Percentiles rank a stretch among this genome's conserved stretches.
These are phyloP conservation scores for Nakazawaea ishiwadae DNA, from an alignment of 805 yeast genomes.

Conservation along the genomic window DNA sequence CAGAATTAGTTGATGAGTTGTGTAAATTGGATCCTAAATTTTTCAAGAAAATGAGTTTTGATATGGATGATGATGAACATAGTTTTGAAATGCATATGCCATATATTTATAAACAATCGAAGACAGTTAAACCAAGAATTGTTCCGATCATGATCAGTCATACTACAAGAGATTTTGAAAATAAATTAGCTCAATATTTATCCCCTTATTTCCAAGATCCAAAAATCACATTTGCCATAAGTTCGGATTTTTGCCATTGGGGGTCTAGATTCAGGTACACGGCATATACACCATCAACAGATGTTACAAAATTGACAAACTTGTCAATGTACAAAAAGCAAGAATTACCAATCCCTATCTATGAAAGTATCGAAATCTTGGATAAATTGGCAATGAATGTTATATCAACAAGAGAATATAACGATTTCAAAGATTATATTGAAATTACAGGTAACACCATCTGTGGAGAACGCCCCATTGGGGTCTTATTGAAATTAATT, in stretches of 20 bases:
- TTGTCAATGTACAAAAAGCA: constrained; percentile 1
- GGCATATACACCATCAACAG: constrained; percentile 38
- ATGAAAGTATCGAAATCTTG: constrained; percentile 66
- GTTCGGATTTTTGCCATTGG: constrained; percentile 97
- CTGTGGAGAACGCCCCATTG: constrained; percentile 87
- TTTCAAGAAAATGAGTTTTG: constrained; percentile 52
- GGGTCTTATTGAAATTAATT: constrained; percentile 52
- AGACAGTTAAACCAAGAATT: constrained; percentile 36
- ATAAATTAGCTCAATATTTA: constrained; percentile 42
- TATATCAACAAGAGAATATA: constrained; percentile 49
- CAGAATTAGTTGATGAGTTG: constrained; percentile 33
- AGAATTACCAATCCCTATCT: constrained; percentile 40
- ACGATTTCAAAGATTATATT: constrained; percentile 65
- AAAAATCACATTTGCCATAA: constrained; percentile 65
- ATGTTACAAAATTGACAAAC: constrained; percentile 16
- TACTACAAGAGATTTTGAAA: constrained; percentile 39
- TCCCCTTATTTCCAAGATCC: constrained; percentile 49
- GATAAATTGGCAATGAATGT: constrained; percentile 70
- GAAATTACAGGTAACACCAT: constrained; percentile 77
- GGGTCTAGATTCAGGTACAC: constrained; percentile 62
- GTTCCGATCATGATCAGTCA: constrained; percentile 82
- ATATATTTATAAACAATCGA: constrained; percentile 48
- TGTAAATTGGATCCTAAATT: constrained; percentile 28
- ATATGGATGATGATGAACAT: constrained; percentile 80
- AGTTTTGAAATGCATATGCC: constrained; percentile 95